phyloP scores from a whole-genome alignment of 257 asterid genomes.

The Solanum boliviense region DNA sequence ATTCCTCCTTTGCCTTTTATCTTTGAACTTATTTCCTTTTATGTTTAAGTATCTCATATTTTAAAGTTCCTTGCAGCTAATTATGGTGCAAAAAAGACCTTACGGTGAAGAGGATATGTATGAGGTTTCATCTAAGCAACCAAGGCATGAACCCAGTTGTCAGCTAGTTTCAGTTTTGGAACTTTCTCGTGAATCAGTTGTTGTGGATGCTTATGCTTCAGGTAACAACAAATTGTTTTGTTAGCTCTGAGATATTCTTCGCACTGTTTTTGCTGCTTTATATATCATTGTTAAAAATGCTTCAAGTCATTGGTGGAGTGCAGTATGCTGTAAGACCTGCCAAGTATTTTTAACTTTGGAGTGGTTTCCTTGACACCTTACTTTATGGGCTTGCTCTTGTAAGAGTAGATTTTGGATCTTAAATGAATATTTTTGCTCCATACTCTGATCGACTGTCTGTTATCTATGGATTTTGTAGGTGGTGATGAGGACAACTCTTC shows the following conservation, averaged over 20 bases:
- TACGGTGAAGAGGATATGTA: conserved; percentile 37
- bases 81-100: conserved; percentile 66
- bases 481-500: background rate
- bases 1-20: background rate
- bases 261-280: background rate
- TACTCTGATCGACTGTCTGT: background rate
- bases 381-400: background rate
- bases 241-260: background rate
- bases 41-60: background rate
- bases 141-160: conserved; percentile 28
- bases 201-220: conserved; percentile 3
- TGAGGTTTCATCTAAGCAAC: conserved; percentile 52
- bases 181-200: conserved; percentile 16
- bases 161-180: conserved; percentile 9
- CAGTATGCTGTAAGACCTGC: background rate
- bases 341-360: background rate
- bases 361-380: background rate
- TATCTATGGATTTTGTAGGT: background rate
- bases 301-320: background rate
- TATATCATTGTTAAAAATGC: background rate
- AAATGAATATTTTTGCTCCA: background rate
- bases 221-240: conserved; percentile 21
- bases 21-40: background rate
- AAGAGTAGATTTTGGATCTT: background rate
- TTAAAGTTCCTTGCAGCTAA: background rate